Evolutionary conservation across 139 green algal species (phyloP).

Genomic region (Picochlorum sp.): DNA sequence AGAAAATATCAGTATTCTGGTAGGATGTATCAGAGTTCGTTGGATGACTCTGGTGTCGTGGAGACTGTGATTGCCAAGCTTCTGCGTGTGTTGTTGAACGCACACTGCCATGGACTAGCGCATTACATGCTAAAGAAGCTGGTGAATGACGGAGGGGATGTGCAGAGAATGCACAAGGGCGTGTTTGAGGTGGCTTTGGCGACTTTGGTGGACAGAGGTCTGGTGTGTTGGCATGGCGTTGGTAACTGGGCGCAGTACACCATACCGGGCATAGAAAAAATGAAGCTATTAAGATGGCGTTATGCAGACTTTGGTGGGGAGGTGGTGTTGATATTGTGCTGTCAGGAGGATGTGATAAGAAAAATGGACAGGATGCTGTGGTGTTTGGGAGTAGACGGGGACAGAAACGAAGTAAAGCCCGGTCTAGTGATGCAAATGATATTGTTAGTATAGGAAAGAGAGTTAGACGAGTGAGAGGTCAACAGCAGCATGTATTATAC

Average conservation of each 20-base stretch:
- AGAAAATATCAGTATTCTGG: too few species aligned
- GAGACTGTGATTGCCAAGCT: too few species aligned
- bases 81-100: background rate
- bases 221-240: constrained; percentile 16
- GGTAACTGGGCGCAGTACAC: constrained; percentile 8
- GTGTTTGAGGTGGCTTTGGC: constrained; percentile 18
- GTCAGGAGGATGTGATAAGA: background rate
- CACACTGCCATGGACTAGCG: background rate
- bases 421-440: too few species aligned
- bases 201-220: constrained; percentile 11
- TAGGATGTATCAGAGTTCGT: too few species aligned
- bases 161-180: constrained; percentile 11
- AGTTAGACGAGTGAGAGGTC: background rate
- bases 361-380: background rate
- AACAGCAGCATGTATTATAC: background rate
- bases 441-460: too few species aligned
- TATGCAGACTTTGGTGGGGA: constrained; percentile 17
- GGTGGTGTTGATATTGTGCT: background rate
- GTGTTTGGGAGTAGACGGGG: background rate
- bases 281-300: constrained; percentile 16
- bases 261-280: constrained; percentile 3
- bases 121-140: constrained; percentile 8
- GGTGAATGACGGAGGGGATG: background rate
- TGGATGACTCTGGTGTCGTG: too few species aligned
- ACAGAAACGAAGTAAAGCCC: too few species aligned